A percentile compares a stretch with the other conserved stretches of the same genome.
Conservation (phyloP, 1,284 basidiomycete species). For the Singerocomus inundabilis region DNA sequence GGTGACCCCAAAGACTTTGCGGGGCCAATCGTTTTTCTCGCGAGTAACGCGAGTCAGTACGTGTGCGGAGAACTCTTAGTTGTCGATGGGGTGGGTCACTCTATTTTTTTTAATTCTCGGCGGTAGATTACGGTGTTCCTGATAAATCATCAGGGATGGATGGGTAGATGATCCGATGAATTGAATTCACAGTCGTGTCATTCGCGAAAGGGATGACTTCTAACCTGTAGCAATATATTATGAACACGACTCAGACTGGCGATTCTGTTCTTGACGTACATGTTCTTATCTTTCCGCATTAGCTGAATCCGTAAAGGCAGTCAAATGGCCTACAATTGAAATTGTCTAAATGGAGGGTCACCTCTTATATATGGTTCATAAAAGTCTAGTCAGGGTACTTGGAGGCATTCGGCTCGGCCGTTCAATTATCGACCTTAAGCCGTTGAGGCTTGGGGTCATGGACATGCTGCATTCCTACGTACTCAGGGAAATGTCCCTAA, state of each 20-base stretch:
- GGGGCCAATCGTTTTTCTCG: conserved; percentile 88
- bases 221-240: background rate
- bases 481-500: too few relatives aligned
- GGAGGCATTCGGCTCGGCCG: background rate
- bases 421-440: background rate
- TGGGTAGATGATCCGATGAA: conserved; percentile 48
- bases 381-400: conserved; percentile 7
- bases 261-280: conserved; percentile 22
- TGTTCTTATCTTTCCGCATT: conserved; percentile 4
- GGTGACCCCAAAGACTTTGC: conserved; percentile 87
- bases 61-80: conserved; percentile 85
- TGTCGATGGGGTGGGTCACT: conserved; percentile 64
- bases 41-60: conserved; percentile 84
- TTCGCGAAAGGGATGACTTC: conserved; percentile 2
- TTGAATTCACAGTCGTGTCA: background rate
- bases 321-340: conserved; percentile 11
- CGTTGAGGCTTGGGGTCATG: background rate
- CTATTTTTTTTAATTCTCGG: conserved; percentile 10
- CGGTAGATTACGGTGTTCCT: conserved; percentile 15
- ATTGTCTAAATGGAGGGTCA: conserved; percentile 13
- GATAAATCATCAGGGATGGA: conserved; percentile 52
- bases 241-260: conserved; percentile 1
- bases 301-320: conserved; percentile 1
- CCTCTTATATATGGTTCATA: background rate
- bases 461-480: too few relatives aligned